Evolutionary conservation across 2,329 filamentous ascomycete genomes (phyloP), one percentile per base, ranked within the genome.

Genomic region (Aspergillus bombycis): DNA sequence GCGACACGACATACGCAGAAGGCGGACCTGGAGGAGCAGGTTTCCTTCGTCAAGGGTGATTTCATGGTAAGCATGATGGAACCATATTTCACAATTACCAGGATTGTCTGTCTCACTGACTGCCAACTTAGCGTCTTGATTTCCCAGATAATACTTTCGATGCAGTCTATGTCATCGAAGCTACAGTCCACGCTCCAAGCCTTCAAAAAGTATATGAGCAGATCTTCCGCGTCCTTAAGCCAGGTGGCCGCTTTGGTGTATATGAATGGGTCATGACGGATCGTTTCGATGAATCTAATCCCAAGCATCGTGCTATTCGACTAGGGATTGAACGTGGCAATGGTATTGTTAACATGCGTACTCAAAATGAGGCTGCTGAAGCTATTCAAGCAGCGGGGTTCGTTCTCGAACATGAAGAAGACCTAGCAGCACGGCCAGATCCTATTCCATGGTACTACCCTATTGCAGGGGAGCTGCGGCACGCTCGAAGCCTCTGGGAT

Each of bases 211-310:
- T 97, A 69, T 98, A 98, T 83, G 89, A 88, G 76, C 90, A 98
- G 79, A 97, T 98, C 74, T 94, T 90, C 86, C 91, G 92, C 52
- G 93, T 97, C 23, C 85, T 98, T 67, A 98, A 97, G 86, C 94
- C 94, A n/a, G 94, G 94, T 62, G 94, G 94, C 77, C 85, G 92
- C 60, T 98, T 98, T 72, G 94, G 94, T 75, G 94, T 97, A 58
- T 98, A 97, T 81, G 94, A 98, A 81, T 98, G 94, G 94, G 85
- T 98, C 75, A 97, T 98, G 94, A 97, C 93, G 8, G 93, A 97
- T 67, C 83, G 89, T 23, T 98, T 97, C 81, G 91, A 97, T 82
- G 94, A 96, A 76, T 84, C 90, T 65, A 93, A 97, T 84, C 80
- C 91, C 1, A 84, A 88, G 72, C 94, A 97, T 82, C 91, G 93